Base-by-base conservation (phyloP, 2,329 filamentous ascomycete species). In the Paraconiothyrium sp. region DNA sequence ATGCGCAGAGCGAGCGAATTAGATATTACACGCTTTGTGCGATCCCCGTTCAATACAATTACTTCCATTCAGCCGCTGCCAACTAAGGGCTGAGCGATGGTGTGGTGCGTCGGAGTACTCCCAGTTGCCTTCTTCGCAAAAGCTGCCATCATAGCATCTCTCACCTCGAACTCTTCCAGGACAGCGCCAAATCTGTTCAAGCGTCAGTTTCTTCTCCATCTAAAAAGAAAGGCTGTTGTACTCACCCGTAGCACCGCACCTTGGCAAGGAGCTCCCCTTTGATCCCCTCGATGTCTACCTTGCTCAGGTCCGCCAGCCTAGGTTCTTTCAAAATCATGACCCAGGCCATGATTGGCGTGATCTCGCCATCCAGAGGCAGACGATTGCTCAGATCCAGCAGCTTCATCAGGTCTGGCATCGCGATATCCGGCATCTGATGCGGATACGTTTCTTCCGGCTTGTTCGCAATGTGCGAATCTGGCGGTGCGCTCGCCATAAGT, bases 341-440 rank as follows among this genome's bases (percentile, higher is more conserved):
- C 88, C 95, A 94, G 0, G 94, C 94, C 92, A 97, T 97, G 67
- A 97, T 92, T 0, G 95, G 95, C 20, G 94, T 98, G 72, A 98
- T 92, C 80, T 96, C 92, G 56, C 93, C 93, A 63, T 95, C 92
- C 57, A 95, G 87, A 69, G 95, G 90, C 30, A 97, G 84, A 70
- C 90, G 89, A 69, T 89, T 87, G 80, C 93, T 97, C 58, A 97
- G 85, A 74, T 97, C 91, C 62, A 97, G 86, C 57, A 98, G 84
- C 57, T 91, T 96, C 55, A 89, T 83, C 54, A 99, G 84, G 72
- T 95, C 92, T 41, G 86, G 86, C 75, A 90, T 92, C 61, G 86
- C 89, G 57, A 77, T 69, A 74, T 95, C 90, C 81, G 93, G 94
- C 54, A 94, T 94, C 76, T 92, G 88, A 74, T 90, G 88, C 55